phyloP scores from a whole-genome alignment of 257 asterid genomes.

The Fraxinus anomala region DNA sequence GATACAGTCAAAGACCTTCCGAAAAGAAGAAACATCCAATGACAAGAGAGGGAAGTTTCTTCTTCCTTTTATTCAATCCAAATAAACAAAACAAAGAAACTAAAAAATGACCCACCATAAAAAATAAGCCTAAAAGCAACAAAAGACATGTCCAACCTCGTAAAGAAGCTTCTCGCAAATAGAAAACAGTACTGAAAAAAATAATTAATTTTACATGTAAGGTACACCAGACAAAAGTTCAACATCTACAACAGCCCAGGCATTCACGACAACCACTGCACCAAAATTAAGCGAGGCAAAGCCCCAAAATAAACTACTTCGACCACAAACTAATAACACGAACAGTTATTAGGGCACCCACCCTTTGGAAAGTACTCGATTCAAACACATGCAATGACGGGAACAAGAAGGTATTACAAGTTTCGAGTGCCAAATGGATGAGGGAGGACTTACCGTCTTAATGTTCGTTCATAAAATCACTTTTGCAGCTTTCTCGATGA shows the following conservation, averaged over 20 bases:
- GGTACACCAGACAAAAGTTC: background rate
- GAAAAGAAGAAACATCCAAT: background rate
- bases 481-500: background rate
- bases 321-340: background rate
- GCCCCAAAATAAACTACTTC: background rate
- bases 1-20: background rate
- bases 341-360: background rate
- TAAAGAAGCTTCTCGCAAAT: background rate
- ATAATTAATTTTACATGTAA: background rate
- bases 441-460: too few species aligned
- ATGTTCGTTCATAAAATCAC: too few species aligned
- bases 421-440: background rate
- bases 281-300: background rate
- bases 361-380: background rate
- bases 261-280: background rate
- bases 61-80: background rate
- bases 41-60: background rate
- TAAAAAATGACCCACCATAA: background rate
- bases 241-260: background rate
- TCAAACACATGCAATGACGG: background rate
- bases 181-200: background rate
- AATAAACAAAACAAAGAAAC: background rate
- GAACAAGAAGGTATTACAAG: background rate
- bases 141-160: background rate
- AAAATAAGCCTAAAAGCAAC: background rate